These are phyloP conservation scores for Venturia aucupariae DNA, from an alignment of 2,329 filamentous ascomycete species.

Conservation along the genomic window DNA sequence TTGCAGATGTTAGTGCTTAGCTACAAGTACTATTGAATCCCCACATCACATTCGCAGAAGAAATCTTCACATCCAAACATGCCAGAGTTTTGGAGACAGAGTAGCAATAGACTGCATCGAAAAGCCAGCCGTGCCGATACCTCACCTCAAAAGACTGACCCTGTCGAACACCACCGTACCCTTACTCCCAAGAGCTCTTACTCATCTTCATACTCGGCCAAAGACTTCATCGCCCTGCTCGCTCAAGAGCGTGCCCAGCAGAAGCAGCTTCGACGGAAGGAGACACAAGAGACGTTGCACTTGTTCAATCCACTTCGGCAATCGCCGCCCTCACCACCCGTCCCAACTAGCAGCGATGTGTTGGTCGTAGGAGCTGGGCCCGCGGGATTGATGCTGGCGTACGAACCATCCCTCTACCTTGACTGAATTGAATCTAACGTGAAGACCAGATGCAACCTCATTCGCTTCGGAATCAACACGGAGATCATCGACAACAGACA, in stretches of 20 bases:
- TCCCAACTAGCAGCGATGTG: constrained; percentile 10
- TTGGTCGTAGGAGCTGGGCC: constrained; percentile 33
- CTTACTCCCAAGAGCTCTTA: constrained; percentile 1
- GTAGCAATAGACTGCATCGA: neutral
- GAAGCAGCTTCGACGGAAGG: neutral
- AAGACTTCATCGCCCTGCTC: neutral
- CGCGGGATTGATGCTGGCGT: constrained; percentile 35
- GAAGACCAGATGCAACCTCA: constrained; percentile 43
- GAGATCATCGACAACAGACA: constrained; percentile 59
- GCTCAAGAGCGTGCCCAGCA: neutral
- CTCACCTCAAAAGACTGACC: neutral
- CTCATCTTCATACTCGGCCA: neutral
- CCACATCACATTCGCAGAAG: neutral
- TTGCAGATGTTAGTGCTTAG: neutral
- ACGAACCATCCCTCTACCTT: constrained; percentile 15
- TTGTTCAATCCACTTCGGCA: neutral
- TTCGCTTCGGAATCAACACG: constrained; percentile 56
- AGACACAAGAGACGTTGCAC: neutral
- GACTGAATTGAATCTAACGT: neutral
- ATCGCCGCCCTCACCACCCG: constrained; percentile 6
- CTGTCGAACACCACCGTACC: neutral
- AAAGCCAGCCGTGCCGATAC: neutral
- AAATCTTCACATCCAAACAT: neutral
- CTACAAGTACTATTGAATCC: neutral
- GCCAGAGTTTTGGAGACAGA: constrained; percentile 6